Evolutionary conservation across 306 rosid genomes (phyloP), one percentile per base, ranked within the genome.

Genomic region (Fragaria iinumae): DNA sequence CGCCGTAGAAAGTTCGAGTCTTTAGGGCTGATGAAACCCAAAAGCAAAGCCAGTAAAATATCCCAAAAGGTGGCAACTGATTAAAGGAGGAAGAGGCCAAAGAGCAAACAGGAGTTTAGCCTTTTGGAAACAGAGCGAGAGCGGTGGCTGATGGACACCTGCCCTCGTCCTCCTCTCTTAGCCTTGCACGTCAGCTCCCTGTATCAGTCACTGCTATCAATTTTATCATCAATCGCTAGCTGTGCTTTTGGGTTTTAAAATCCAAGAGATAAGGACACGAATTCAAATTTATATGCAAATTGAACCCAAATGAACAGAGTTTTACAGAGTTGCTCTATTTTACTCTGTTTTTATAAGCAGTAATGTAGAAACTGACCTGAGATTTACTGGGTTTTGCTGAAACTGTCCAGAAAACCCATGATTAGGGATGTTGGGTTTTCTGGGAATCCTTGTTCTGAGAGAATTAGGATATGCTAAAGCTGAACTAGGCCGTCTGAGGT

Each of bases 131-230:
- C 77, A 53, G 80, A 76, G 79, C 7, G 80, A 53, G 80, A 76
- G 79, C 7, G 80, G 83, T 81, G 81, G 13, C 48, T 18, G 39
- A 12, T 75, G 20, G 90, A 88, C 96, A 87, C 88, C 85, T 88
- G 91, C 82, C 86, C 87, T 68, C 4, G 1, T 34, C 44, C 27
- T 47, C 62, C 80, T 69, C 84, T 76, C 80, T 27, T 69, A 50
- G 78, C 77, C 77, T 79, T 34, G 83, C 90, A 83, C 89, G 86
- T 90, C 85, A 83, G 68, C 84, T 60, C 78, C 29, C 82, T 36
- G 73, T 66, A 36, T 82, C 79, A 71, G 57, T 67, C 49, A 64
- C 82, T 34, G 84, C 68, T 63, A 67, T 73, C 56, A 68, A 34
- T 67, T 39, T 49, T 38, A 34, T 71, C 68, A 48, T 50, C 76